phyloP scores from a whole-genome alignment of 371 early-diverging fungal species.

The Mortierella sp. region DNA sequence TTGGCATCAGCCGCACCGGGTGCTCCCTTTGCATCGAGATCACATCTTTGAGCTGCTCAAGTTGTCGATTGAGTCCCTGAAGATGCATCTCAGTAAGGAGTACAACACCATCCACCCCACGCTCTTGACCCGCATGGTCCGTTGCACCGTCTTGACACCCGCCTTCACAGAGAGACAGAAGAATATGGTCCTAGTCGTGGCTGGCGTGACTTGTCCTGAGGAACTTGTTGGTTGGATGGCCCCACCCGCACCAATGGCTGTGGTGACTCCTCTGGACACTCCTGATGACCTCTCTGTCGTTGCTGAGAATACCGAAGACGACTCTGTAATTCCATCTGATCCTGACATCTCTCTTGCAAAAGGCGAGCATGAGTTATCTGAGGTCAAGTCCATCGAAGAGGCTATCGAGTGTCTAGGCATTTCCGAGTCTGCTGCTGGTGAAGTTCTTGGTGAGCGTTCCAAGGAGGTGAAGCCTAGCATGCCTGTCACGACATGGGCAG shows the following conservation, averaged over 20 bases:
- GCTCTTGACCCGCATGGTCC: constrained; percentile 70
- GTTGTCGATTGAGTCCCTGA: constrained; percentile 72
- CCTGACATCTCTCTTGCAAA: background rate
- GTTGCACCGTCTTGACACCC: constrained; percentile 77
- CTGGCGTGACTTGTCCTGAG: constrained; percentile 57
- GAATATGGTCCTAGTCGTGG: constrained; percentile 69
- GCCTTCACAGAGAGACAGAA: constrained; percentile 86
- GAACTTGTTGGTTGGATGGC: constrained; percentile 51
- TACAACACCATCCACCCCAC: constrained; percentile 74
- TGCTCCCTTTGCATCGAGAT: constrained; percentile 79
- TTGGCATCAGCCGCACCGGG: constrained; percentile 76
- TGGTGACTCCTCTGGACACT: background rate
- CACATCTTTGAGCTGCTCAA: constrained; percentile 85
- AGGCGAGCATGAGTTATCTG: background rate
- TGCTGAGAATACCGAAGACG: background rate
- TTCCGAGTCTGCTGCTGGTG: background rate
- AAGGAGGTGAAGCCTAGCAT: background rate
- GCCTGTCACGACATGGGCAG: constrained; percentile 10
- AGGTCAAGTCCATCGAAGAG: background rate
- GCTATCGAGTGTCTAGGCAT: constrained; percentile 13
- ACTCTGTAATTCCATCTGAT: background rate
- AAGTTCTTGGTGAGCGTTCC: background rate
- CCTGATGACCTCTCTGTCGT: background rate
- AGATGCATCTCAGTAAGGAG: constrained; percentile 71
- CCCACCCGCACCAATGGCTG: constrained; percentile 18